Evolutionary conservation across 139 green algal species (phyloP).

Genomic region (Trebouxia sp.): DNA sequence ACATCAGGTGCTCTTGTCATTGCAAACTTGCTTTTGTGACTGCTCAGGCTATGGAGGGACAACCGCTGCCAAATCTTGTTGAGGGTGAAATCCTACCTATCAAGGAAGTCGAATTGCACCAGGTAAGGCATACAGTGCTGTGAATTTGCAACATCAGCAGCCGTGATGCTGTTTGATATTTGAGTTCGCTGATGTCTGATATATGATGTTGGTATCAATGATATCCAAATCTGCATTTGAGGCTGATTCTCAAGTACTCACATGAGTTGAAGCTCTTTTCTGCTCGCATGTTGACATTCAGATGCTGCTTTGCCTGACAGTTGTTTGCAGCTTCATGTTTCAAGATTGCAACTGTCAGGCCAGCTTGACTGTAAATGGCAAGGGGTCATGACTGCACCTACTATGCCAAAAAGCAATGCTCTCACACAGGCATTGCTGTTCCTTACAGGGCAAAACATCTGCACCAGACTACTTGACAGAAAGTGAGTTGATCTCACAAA

Average conservation of each 20-base stretch:
- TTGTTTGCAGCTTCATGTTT: not conserved
- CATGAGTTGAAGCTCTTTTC: not conserved
- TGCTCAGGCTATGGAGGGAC: constrained; percentile 57
- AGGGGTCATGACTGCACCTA: too few relatives aligned
- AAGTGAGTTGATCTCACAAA: constrained; percentile 80
- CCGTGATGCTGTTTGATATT: not conserved
- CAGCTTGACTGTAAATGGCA: too few relatives aligned
- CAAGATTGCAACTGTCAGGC: not conserved
- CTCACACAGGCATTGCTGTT: too few relatives aligned
- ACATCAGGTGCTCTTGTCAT: too few relatives aligned
- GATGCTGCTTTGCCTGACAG: not conserved
- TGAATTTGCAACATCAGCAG: too few relatives aligned
- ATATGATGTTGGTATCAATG: not conserved
- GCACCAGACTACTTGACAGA: constrained; percentile 84
- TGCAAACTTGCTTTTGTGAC: too few relatives aligned
- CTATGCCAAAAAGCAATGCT: too few relatives aligned
- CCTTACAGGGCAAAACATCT: constrained; percentile 58
- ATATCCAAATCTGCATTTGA: not conserved
- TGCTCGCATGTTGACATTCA: not conserved
- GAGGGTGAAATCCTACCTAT: constrained; percentile 53
- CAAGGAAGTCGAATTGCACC: constrained; percentile 56
- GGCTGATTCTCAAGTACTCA: too few relatives aligned
- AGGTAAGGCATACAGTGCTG: too few relatives aligned
- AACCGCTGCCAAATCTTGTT: constrained; percentile 59
- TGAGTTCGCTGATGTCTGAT: not conserved